phyloP scores from a whole-genome alignment of 108 stramenopile species.

The Hondaea fermentalgiana region DNA sequence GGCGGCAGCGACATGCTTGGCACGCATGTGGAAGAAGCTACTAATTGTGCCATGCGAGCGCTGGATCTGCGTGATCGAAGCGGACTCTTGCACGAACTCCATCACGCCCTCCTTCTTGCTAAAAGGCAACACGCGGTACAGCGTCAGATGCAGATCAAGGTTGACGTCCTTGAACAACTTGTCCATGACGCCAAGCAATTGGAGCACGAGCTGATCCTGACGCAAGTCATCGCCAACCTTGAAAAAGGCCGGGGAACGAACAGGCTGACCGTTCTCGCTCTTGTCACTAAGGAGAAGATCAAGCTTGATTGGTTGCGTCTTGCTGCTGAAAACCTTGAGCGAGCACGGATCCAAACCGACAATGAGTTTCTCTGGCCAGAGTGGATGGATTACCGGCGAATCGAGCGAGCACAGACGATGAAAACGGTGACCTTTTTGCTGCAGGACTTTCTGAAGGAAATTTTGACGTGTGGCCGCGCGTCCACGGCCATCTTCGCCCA shows the following conservation, averaged over 20 bases:
- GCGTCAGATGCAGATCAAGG: slow-evolving; percentile 75
- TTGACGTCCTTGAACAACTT: slow-evolving; percentile 81
- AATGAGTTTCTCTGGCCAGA: neutral
- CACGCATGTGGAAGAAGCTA: neutral
- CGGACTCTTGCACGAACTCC: slow-evolving; percentile 84
- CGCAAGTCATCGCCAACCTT: slow-evolving; percentile 97
- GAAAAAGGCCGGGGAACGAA: slow-evolving; percentile 52
- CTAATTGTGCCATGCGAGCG: neutral
- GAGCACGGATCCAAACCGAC: neutral
- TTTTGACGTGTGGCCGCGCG: neutral
- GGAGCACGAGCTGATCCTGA: slow-evolving; percentile 94
- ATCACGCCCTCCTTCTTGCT: slow-evolving; percentile 62
- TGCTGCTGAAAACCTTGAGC: slow-evolving; percentile 23
- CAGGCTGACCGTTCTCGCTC: neutral
- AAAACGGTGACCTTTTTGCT: slow-evolving; percentile 29
- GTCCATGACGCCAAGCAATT: slow-evolving; percentile 95
- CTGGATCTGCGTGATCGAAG: slow-evolving; percentile 78
- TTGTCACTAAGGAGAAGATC: neutral
- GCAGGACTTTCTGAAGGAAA: neutral
- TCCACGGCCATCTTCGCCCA: neutral
- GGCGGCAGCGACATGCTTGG: slow-evolving; percentile 25
- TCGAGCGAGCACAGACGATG: slow-evolving; percentile 8
- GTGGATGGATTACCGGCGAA: neutral
- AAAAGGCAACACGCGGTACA: slow-evolving; percentile 69
- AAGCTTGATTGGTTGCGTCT: neutral